phyloP scores from a whole-genome alignment of 345 rosid species.

The Salix caprea region DNA sequence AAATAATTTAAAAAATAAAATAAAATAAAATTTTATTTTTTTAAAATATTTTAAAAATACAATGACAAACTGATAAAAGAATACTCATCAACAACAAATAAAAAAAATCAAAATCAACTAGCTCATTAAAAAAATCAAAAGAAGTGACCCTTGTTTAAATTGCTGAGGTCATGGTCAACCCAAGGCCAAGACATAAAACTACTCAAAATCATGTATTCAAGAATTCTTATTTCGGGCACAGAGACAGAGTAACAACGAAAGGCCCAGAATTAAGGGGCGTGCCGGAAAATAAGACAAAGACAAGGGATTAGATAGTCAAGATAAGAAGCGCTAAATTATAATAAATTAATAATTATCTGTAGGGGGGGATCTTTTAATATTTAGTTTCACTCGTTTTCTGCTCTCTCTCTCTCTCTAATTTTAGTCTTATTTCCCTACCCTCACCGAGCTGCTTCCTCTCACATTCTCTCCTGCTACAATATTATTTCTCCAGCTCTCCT shows the following conservation, averaged over 20 bases:
- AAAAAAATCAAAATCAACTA: too few species aligned
- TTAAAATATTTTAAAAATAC: too few species aligned
- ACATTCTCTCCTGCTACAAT: background rate
- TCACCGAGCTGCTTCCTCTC: slow-evolving; percentile 3
- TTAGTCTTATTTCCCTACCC: background rate
- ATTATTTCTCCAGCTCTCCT: background rate
- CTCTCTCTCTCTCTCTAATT: background rate
- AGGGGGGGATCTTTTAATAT: background rate
- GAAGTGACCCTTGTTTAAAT: too few species aligned
- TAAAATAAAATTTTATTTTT: too few species aligned
- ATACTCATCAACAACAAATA: too few species aligned
- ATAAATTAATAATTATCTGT: slow-evolving; percentile 2
- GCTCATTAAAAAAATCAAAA: too few species aligned
- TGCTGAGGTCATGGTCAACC: too few species aligned
- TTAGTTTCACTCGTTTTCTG: slow-evolving; percentile 30
- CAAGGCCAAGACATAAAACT: background rate
- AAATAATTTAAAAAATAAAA: too few species aligned
- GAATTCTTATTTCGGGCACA: background rate
- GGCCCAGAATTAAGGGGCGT: background rate
- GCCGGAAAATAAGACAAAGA: background rate
- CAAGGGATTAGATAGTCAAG: background rate
- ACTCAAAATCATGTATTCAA: background rate
- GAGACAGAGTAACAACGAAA: background rate
- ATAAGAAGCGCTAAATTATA: background rate
- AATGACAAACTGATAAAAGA: too few species aligned